Percentiles rank a stretch among this genome's conserved stretches.
These are phyloP conservation scores for Puccinellia tenuiflora DNA, from an alignment of 176 grass and related monocot species.

Conservation along the genomic window DNA sequence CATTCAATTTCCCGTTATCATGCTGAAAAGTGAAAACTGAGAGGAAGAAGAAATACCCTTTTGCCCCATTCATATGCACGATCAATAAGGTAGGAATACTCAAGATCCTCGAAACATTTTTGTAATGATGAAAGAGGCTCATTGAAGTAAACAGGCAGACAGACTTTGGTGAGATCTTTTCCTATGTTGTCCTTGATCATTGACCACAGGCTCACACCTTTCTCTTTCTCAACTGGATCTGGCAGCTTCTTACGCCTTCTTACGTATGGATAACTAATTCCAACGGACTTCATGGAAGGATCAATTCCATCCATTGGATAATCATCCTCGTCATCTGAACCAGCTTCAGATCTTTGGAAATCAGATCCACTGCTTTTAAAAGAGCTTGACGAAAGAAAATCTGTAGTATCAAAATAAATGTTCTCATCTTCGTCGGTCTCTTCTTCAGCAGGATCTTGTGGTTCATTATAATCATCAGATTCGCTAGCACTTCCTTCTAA, in stretches of 20 bases:
- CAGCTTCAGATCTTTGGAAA: conserved; percentile 76
- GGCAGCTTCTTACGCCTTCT: conserved; percentile 94
- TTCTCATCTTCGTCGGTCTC: conserved; percentile 94
- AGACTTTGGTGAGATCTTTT: conserved; percentile 98
- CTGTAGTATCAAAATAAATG: conserved; percentile 89
- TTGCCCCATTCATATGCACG: conserved; percentile 94
- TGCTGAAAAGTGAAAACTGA: background rate
- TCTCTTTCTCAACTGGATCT: conserved; percentile 96
- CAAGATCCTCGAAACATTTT: conserved; percentile 98
- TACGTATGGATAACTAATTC: conserved; percentile 76
- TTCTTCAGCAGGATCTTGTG: conserved; percentile 88
- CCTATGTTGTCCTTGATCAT: conserved; percentile 99
- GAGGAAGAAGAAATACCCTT: conserved; percentile 51
- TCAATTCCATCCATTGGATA: conserved; percentile 72
- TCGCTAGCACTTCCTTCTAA: conserved; percentile 97
- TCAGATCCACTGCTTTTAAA: conserved; percentile 94
- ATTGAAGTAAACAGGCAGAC: conserved; percentile 97
- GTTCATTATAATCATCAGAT: conserved; percentile 96
- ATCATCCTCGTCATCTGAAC: conserved; percentile 76
- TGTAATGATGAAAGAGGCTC: conserved; percentile 89
- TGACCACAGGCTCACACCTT: conserved; percentile 96
- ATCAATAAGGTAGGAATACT: conserved; percentile 97
- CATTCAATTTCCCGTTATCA: background rate
- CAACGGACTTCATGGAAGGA: conserved; percentile 75
- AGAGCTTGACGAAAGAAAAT: conserved; percentile 98